Conservation (phyloP, 2,329 filamentous ascomycete species). For the Trichoderma atroviride region DNA sequence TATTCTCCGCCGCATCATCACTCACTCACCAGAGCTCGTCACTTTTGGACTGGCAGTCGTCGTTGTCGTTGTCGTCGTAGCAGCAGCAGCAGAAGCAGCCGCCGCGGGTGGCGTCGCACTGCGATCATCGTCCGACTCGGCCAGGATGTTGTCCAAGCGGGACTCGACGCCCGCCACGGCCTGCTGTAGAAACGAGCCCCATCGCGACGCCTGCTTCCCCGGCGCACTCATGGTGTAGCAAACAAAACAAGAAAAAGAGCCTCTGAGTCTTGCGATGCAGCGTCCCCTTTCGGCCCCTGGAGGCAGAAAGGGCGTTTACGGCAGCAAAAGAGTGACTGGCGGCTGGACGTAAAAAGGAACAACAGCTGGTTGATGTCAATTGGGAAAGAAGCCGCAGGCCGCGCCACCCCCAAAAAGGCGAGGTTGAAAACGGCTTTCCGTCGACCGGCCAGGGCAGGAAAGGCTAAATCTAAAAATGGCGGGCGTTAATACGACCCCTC, state of each 20-base stretch:
- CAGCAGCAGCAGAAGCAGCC: neutral
- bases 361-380: neutral
- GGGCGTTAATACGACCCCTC: neutral
- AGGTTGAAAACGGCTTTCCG: conserved; percentile 6
- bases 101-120: conserved; percentile 32
- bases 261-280: neutral
- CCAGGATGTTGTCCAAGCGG: conserved; percentile 85
- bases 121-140: conserved; percentile 62
- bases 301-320: conserved; percentile 20
- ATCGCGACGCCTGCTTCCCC: conserved; percentile 56
- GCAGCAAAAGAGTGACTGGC: neutral
- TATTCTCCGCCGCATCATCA: neutral
- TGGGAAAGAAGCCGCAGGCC: neutral
- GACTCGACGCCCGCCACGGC: conserved; percentile 94
- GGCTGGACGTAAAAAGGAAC: neutral
- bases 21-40: conserved; percentile 29
- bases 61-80: neutral
- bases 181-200: conserved; percentile 82
- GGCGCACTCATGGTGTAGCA: conserved; percentile 49
- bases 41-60: conserved; percentile 3
- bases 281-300: conserved; percentile 21
- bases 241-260: neutral
- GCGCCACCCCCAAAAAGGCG: conserved; percentile 11
- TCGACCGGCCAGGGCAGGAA: neutral
- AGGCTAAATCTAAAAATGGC: conserved; percentile 7